Conservation (phyloP, 73 alveolate species). For the Tetrahymena borealis region DNA sequence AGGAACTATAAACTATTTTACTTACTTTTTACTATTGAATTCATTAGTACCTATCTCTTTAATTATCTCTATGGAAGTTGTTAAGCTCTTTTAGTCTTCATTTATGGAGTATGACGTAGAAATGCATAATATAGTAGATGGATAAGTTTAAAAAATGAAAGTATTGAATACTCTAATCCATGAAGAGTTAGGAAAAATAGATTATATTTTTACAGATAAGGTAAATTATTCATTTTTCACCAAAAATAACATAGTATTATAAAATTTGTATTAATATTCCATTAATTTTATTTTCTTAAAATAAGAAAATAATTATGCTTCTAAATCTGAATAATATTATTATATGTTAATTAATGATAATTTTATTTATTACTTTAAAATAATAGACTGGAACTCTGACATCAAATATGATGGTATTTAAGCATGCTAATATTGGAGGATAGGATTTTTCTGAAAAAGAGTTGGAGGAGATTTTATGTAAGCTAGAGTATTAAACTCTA, state of each 20-base stretch:
- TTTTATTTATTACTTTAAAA: too few species aligned
- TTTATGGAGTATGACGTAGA: constrained; percentile 40
- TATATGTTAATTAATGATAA: too few species aligned
- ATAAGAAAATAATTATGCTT: too few species aligned
- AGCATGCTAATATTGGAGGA: constrained; percentile 25
- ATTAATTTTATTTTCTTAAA: too few species aligned
- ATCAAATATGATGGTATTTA: constrained; percentile 38
- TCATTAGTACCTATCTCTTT: constrained; percentile 47
- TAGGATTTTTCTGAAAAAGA: constrained; percentile 15
- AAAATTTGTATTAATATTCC: too few species aligned
- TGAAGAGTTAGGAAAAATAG: constrained; percentile 67
- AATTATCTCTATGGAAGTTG: constrained; percentile 37
- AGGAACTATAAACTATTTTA: constrained; percentile 28
- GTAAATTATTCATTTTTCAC: background rate
- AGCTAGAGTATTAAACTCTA: constrained; percentile 8
- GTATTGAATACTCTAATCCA: constrained; percentile 35
- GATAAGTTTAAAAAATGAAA: constrained; percentile 9
- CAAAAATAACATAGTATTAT: too few species aligned
- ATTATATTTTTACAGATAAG: constrained; percentile 69
- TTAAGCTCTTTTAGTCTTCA: constrained; percentile 18
- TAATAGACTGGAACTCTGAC: constrained; percentile 43
- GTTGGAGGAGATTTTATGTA: constrained; percentile 3
- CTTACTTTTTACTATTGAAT: constrained; percentile 45
- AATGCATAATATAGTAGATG: constrained; percentile 29
- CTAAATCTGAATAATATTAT: too few species aligned